These are phyloP conservation scores for Actinomortierella wolfii DNA, from an alignment of 371 early-diverging fungal species.

Conservation along the genomic window DNA sequence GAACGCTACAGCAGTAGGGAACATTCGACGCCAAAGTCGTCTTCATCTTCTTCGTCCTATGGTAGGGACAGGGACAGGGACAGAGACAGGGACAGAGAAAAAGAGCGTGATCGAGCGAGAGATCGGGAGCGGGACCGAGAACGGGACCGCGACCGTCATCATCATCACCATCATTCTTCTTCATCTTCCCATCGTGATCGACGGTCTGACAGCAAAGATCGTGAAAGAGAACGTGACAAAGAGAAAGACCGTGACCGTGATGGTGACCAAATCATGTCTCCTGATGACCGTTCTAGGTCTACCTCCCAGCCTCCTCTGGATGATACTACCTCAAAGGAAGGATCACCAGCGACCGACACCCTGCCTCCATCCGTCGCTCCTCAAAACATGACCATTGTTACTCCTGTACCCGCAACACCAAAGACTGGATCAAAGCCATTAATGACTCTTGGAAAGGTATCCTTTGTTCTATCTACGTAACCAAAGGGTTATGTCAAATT, in stretches of 20 bases:
- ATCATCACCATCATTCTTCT: constrained; percentile 4
- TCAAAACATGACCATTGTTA: neutral
- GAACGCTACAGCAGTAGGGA: constrained; percentile 3
- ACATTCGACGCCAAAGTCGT: no score
- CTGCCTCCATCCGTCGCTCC: constrained; percentile 4
- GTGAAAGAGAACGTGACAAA: neutral
- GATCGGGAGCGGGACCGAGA: constrained; percentile 17
- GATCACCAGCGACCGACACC: constrained; percentile 13
- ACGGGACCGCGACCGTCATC: constrained; percentile 11
- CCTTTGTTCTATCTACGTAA: neutral
- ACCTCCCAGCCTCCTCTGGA: constrained; percentile 23
- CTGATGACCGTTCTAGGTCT: constrained; percentile 13
- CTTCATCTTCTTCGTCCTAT: constrained; percentile 1
- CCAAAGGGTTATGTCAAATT: neutral
- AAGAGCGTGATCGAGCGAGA: constrained; percentile 10
- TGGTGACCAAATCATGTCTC: neutral
- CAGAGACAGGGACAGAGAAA: constrained; percentile 10
- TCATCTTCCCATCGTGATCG: neutral
- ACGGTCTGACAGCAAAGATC: constrained; percentile 2
- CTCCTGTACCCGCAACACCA: constrained; percentile 7
- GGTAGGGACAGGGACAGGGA: constrained; percentile 15
- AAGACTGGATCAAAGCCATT: neutral
- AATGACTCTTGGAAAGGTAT: no score
- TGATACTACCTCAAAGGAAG: constrained; percentile 14
- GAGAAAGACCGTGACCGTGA: constrained; percentile 4